phyloP scores from a whole-genome alignment of 2,329 filamentous ascomycete species.

The Thelonectria discophora region DNA sequence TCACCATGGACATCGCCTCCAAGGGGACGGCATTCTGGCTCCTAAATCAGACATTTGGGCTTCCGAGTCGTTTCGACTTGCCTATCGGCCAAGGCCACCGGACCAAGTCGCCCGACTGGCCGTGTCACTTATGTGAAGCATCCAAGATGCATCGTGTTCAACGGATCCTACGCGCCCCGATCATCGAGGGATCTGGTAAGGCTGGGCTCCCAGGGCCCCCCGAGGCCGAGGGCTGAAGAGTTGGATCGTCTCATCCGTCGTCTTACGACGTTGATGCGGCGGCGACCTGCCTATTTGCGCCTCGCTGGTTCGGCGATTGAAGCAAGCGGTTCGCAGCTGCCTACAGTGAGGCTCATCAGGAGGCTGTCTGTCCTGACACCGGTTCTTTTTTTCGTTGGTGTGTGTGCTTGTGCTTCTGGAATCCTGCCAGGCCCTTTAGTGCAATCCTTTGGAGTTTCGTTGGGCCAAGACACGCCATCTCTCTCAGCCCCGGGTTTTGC shows the following conservation, averaged over 20 bases:
- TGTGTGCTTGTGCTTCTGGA: constrained; percentile 21
- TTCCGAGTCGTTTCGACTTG: too few species aligned
- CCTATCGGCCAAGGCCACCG: constrained; percentile 2
- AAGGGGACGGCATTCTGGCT: neutral
- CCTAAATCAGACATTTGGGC: neutral
- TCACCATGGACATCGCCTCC: neutral
- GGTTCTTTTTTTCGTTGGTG: too few species aligned
- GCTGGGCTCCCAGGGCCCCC: constrained; percentile 8
- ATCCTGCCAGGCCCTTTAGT: constrained; percentile 19
- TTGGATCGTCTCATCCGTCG: neutral
- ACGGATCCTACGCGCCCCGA: constrained; percentile 17
- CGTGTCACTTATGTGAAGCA: neutral
- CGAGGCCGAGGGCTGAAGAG: neutral
- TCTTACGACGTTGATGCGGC: neutral
- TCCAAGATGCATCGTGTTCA: constrained; percentile 11
- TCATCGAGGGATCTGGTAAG: constrained; percentile 22
- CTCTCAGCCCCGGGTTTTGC: neutral
- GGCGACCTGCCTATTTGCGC: constrained; percentile 2
- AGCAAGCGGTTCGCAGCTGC: constrained; percentile 7
- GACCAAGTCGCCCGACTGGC: constrained; percentile 4
- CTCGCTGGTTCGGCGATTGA: neutral
- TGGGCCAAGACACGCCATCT: constrained; percentile 9
- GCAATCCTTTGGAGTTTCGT: constrained; percentile 4
- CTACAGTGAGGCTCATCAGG: constrained; percentile 3
- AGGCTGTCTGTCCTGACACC: neutral